Evolutionary conservation across 2,329 filamentous ascomycete genomes (phyloP).

Genomic region (Penicillium griseofulvum): DNA sequence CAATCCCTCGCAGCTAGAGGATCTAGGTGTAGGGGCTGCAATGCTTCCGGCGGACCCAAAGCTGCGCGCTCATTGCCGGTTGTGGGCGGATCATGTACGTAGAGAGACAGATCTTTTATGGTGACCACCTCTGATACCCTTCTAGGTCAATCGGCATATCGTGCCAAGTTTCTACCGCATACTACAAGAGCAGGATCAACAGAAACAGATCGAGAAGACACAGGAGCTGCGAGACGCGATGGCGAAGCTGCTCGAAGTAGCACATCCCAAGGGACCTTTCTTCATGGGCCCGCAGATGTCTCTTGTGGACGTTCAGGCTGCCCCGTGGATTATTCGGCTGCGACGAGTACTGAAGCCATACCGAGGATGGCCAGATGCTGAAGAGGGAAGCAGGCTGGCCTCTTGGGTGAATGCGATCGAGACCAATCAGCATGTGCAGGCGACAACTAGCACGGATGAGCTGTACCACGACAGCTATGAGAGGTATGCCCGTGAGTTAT

Average conservation of each 20-base stretch:
- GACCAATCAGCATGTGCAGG: conserved; percentile 58
- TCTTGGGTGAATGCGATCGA: conserved; percentile 71
- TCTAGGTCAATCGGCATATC: conserved; percentile 71
- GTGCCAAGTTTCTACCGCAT: conserved; percentile 74
- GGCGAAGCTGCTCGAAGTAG: conserved; percentile 57
- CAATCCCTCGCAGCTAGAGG: conserved; percentile 62
- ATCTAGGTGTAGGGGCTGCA: conserved; percentile 59
- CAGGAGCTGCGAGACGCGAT: conserved; percentile 66
- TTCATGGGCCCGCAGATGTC: conserved; percentile 59
- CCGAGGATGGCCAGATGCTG: conserved; percentile 63
- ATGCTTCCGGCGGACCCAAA: conserved; percentile 64
- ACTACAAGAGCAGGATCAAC: conserved; percentile 61
- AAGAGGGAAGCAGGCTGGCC: conserved; percentile 63
- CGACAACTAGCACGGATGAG: conserved; percentile 65
- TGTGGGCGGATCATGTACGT: conserved; percentile 77
- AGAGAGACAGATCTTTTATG: not conserved
- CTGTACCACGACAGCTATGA: conserved; percentile 67
- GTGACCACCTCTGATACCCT: conserved; percentile 14
- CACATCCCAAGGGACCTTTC: conserved; percentile 63
- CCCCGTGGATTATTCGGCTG: conserved; percentile 70
- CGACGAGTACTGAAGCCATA: conserved; percentile 64
- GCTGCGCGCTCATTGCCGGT: conserved; percentile 67
- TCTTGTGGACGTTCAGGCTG: conserved; percentile 73
- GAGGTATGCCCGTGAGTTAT: conserved; percentile 56
- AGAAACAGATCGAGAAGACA: conserved; percentile 58